A percentile compares a stretch with the other conserved stretches of the same genome.
Evolutionary conservation across 192 early-diverging fungal genomes (phyloP).

Genomic region (Glomus cerebriforme): DNA sequence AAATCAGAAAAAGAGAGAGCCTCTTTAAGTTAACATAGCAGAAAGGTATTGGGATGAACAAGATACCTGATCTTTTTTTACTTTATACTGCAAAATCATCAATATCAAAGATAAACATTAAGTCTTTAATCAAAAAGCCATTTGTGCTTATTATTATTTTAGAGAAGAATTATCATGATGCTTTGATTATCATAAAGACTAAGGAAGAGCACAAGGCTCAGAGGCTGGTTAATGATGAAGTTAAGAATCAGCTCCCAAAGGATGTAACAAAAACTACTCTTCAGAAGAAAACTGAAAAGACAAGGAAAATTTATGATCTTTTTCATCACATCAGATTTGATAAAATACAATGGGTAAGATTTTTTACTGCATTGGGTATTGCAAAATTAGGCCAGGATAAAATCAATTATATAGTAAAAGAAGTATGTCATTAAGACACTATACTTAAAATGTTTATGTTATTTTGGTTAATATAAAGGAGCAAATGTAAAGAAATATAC

Average conservation of each 20-base stretch:
- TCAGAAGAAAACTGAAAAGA: conserved; percentile 5
- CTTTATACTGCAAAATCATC: neutral
- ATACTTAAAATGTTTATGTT: no score
- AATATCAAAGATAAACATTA: neutral
- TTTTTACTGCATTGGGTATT: conserved; percentile 9
- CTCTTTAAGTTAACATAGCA: no score
- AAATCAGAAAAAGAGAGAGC: no score
- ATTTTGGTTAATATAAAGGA: no score
- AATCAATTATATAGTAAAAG: neutral
- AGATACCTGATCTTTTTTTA: neutral
- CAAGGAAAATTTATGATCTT: conserved; percentile 18
- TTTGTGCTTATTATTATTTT: conserved; percentile 11
- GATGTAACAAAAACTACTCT: neutral
- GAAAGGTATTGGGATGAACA: no score
- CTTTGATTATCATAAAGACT: neutral
- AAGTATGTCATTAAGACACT: no score
- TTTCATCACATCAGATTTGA: neutral
- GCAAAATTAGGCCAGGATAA: conserved; percentile 16
- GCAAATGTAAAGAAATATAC: no score
- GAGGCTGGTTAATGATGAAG: neutral
- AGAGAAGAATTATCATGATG: neutral
- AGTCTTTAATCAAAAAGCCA: neutral
- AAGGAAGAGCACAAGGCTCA: neutral
- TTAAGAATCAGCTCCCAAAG: neutral
- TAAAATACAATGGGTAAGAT: conserved; percentile 2